Percentiles rank a stretch among this genome's conserved stretches.
Conservation (phyloP, 169 alveolate species). For the Ichthyophthirius multifiliis region DNA sequence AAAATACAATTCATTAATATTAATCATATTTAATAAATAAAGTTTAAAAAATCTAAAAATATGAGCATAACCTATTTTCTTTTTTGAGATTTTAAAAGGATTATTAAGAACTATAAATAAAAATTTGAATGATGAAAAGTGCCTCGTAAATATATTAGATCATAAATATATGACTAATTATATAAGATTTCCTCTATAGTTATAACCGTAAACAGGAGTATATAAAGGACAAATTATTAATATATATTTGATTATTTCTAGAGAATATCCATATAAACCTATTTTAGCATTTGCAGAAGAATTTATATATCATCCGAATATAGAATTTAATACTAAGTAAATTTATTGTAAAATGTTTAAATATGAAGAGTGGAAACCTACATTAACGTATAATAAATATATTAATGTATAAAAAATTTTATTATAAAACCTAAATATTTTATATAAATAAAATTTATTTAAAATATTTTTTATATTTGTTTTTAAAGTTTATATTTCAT, state of each 20-base stretch:
- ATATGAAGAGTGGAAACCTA: conserved; percentile 1
- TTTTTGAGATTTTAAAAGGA: neutral
- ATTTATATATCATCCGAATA: neutral
- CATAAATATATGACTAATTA: neutral
- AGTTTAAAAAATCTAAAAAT: too few relatives aligned
- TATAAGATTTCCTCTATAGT: neutral
- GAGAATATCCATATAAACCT: conserved; percentile 7
- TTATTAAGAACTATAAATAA: neutral
- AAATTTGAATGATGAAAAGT: conserved; percentile 1
- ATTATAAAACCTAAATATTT: neutral
- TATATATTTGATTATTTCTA: neutral
- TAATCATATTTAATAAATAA: too few relatives aligned
- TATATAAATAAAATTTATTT: too few relatives aligned
- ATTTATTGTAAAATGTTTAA: neutral
- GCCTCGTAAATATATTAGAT: neutral
- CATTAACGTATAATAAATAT: neutral
- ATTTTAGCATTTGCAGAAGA: neutral
- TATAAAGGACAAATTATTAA: neutral
- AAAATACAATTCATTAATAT: too few relatives aligned
- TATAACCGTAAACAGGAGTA: neutral
- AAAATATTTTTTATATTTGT: too few relatives aligned
- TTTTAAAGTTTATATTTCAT: conserved; percentile 4
- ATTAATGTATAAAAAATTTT: neutral
- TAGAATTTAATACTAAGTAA: neutral
- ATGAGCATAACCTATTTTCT: too few relatives aligned